A percentile compares a stretch with the other conserved stretches of the same genome.
phyloP scores from a whole-genome alignment of 768 basidiomycete species.

The Mycena rebaudengoi region DNA sequence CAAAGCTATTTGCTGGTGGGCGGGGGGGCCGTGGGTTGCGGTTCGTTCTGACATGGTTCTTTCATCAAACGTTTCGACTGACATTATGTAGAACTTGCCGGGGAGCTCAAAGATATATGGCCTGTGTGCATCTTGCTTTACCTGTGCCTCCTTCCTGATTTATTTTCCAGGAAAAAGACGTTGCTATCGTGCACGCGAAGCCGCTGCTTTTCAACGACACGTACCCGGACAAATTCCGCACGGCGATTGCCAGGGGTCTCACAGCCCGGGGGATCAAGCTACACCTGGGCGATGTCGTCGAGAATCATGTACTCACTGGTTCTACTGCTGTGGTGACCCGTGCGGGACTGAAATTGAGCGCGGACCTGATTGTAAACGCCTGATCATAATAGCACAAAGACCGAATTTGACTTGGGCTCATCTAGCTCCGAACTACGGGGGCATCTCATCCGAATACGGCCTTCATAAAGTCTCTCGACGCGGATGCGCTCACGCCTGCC shows the following conservation, averaged over 20 bases:
- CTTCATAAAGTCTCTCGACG: slow-evolving; percentile 37
- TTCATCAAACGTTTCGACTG: too few relatives aligned
- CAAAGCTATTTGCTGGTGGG: slow-evolving; percentile 60
- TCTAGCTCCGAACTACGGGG: slow-evolving; percentile 19
- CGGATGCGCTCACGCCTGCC: slow-evolving; percentile 43
- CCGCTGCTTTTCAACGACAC: slow-evolving; percentile 50
- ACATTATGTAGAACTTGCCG: slow-evolving; percentile 32
- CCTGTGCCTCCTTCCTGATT: neutral
- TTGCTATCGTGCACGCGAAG: slow-evolving; percentile 58
- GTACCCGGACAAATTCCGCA: slow-evolving; percentile 55
- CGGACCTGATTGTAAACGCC: slow-evolving; percentile 53
- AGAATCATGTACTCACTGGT: slow-evolving; percentile 39
- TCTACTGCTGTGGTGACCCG: slow-evolving; percentile 45
- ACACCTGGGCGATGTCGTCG: slow-evolving; percentile 48
- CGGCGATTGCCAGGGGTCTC: slow-evolving; percentile 44
- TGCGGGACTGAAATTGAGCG: slow-evolving; percentile 45
- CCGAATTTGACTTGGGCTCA: neutral
- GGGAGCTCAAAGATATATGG: slow-evolving; percentile 31
- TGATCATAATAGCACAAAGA: too few relatives aligned
- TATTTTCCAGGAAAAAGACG: slow-evolving; percentile 29
- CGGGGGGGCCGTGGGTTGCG: slow-evolving; percentile 64
- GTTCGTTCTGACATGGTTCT: slow-evolving; percentile 36
- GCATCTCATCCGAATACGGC: slow-evolving; percentile 42
- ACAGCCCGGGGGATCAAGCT: slow-evolving; percentile 43
- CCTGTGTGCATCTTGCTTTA: slow-evolving; percentile 9